Evolutionary conservation across 192 early-diverging fungal genomes (phyloP).

Genomic region (Umbelopsis isabellina): DNA sequence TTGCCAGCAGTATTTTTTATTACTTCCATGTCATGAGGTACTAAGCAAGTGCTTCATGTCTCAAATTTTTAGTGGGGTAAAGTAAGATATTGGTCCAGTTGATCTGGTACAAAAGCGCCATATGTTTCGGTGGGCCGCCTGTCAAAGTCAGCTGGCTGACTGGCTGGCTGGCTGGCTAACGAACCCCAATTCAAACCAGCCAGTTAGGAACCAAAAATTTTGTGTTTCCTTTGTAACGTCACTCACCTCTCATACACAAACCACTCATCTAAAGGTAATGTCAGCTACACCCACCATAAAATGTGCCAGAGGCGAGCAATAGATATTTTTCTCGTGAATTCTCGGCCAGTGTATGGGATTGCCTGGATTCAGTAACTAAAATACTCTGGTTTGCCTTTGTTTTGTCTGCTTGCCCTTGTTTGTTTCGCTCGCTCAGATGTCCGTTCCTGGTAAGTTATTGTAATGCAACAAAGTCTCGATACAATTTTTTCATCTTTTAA

Average conservation of each 20-base stretch:
- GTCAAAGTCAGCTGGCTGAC: slow-evolving; percentile 14
- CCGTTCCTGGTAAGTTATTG: slow-evolving; percentile 13
- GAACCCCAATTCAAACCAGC: neutral
- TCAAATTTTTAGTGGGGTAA: neutral
- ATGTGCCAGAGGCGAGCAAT: neutral
- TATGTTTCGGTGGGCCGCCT: neutral
- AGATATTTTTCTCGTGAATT: neutral
- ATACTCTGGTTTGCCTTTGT: neutral
- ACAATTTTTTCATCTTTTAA: neutral
- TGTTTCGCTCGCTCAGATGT: neutral
- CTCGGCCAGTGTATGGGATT: neutral
- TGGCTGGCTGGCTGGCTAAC: slow-evolving; percentile 10
- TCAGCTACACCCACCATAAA: neutral
- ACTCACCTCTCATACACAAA: slow-evolving; percentile 13
- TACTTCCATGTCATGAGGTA: too few species aligned
- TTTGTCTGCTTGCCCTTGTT: neutral
- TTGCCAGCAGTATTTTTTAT: too few species aligned
- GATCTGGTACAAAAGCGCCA: neutral
- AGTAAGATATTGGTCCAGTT: neutral
- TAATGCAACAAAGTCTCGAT: neutral
- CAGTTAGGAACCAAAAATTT: slow-evolving; percentile 1
- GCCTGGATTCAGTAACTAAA: neutral
- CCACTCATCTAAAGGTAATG: slow-evolving; percentile 9
- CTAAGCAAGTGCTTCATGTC: too few species aligned
- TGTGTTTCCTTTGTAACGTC: slow-evolving; percentile 1